These are phyloP conservation scores for Ananas comosus DNA, from an alignment of 176 grass and related monocot species.

Conservation along the genomic window DNA sequence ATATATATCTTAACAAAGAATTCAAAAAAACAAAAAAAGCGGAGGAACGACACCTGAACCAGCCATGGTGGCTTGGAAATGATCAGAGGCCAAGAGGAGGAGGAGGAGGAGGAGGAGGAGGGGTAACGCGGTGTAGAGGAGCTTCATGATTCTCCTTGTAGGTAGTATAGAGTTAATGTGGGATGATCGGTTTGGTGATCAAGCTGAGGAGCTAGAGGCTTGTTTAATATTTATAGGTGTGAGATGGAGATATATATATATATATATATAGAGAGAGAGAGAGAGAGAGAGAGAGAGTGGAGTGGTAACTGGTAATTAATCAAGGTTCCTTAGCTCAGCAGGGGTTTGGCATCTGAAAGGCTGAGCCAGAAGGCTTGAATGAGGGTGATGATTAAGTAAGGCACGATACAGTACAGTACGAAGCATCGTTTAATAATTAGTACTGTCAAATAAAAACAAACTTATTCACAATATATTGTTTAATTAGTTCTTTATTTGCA, in stretches of 20 bases:
- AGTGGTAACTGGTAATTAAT: too few species aligned
- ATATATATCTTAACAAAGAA: neutral
- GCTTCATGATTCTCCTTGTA: conserved; percentile 32
- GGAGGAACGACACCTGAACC: conserved; percentile 36
- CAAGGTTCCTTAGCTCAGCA: too few species aligned
- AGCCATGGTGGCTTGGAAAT: conserved; percentile 36
- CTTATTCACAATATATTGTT: too few species aligned
- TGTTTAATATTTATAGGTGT: neutral
- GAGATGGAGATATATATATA: neutral
- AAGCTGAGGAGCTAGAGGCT: neutral
- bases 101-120: conserved; percentile 43
- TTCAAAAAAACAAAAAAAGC: neutral
- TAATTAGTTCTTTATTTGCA: too few species aligned
- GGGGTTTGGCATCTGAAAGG: too few species aligned
- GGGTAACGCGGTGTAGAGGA: conserved; percentile 16
- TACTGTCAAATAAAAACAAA: too few species aligned
- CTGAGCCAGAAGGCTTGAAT: too few species aligned
- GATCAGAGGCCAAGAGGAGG: conserved; percentile 3
- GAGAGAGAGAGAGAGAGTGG: too few species aligned
- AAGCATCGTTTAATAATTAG: too few species aligned
- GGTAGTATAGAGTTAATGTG: neutral
- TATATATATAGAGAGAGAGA: too few species aligned
- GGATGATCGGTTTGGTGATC: neutral
- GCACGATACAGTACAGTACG: too few species aligned
- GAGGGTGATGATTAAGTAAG: too few species aligned